A percentile compares a stretch with the other conserved stretches of the same genome.
These are phyloP conservation scores for Durusdinium trenchii DNA, from an alignment of 73 alveolate species.

Conservation along the genomic window DNA sequence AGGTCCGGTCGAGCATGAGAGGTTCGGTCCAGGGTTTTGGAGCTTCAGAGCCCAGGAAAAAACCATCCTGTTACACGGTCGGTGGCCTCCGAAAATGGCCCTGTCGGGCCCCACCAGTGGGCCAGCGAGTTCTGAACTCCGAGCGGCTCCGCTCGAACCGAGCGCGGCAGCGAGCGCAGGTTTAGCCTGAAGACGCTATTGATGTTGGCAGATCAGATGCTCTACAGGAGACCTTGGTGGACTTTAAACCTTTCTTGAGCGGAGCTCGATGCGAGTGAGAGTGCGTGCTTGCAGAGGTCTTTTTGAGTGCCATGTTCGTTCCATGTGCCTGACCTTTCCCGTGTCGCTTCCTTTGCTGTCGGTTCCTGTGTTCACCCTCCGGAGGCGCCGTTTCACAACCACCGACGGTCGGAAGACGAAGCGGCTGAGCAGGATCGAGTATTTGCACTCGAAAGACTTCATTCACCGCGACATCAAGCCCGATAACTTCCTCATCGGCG, in stretches of 20 bases:
- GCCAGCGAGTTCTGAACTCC: too few species aligned
- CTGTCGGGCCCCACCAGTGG: too few species aligned
- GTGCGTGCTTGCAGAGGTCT: neutral
- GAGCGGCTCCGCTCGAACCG: too few species aligned
- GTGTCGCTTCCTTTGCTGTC: neutral
- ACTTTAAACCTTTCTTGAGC: neutral
- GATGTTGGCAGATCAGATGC: slow-evolving; percentile 98
- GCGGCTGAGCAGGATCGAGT: slow-evolving; percentile 97
- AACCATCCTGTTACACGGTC: too few species aligned
- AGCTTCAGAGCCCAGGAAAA: too few species aligned
- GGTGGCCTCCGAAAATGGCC: too few species aligned
- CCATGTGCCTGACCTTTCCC: neutral
- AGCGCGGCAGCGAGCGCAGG: slow-evolving; percentile 50
- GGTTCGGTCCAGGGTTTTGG: too few species aligned
- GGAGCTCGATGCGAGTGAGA: too few species aligned
- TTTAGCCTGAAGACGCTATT: slow-evolving; percentile 97
- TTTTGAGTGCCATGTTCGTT: neutral
- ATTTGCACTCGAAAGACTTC: slow-evolving; percentile 97
- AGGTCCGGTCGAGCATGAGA: too few species aligned
- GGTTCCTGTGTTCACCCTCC: too few species aligned
- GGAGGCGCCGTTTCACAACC: too few species aligned
- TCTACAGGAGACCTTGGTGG: slow-evolving; percentile 42
- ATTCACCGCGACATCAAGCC: slow-evolving; percentile 98
- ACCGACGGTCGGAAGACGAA: too few species aligned
- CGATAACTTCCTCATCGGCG: slow-evolving; percentile 98